phyloP scores from a whole-genome alignment of 1,284 basidiomycete genomes.

The Melampsora abietis-canadensis region DNA sequence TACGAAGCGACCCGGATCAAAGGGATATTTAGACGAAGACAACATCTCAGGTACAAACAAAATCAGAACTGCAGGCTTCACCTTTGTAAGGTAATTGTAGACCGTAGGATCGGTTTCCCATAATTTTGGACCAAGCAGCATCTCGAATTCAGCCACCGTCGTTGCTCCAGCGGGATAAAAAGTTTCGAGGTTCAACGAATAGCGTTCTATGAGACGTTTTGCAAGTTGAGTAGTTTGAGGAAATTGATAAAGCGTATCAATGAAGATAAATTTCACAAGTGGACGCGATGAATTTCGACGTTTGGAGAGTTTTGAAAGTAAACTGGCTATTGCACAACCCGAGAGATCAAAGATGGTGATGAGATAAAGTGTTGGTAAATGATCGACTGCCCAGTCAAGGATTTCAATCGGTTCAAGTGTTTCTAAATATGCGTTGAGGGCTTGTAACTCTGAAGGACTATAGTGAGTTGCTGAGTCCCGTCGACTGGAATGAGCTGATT shows the following conservation, averaged over 20 bases:
- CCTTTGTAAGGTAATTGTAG: slow-evolving; percentile 92
- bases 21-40: not conserved
- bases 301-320: slow-evolving; percentile 67
- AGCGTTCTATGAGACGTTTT: slow-evolving; percentile 71
- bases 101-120: slow-evolving; percentile 85
- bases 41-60: not conserved
- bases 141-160: slow-evolving; percentile 72
- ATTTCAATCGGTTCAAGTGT: slow-evolving; percentile 73
- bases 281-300: slow-evolving; percentile 48
- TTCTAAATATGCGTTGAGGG: slow-evolving; percentile 70
- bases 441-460: slow-evolving; percentile 6
- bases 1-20: not conserved
- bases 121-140: slow-evolving; percentile 71
- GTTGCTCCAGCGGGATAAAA: slow-evolving; percentile 75
- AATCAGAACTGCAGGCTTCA: not conserved
- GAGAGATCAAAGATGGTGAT: slow-evolving; percentile 67
- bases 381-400: slow-evolving; percentile 73
- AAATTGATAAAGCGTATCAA: slow-evolving; percentile 97
- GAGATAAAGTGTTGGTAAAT: slow-evolving; percentile 75
- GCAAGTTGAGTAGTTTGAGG: slow-evolving; percentile 85
- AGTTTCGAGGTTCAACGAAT: slow-evolving; percentile 69
- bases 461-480: not conserved
- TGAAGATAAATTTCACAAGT: slow-evolving; percentile 66
- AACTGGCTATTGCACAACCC: slow-evolving; percentile 82
- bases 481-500: slow-evolving; percentile 4